Base-by-base conservation (phyloP, 2,329 filamentous ascomycete genomes). In the Davidsoniella neocaledoniae region DNA sequence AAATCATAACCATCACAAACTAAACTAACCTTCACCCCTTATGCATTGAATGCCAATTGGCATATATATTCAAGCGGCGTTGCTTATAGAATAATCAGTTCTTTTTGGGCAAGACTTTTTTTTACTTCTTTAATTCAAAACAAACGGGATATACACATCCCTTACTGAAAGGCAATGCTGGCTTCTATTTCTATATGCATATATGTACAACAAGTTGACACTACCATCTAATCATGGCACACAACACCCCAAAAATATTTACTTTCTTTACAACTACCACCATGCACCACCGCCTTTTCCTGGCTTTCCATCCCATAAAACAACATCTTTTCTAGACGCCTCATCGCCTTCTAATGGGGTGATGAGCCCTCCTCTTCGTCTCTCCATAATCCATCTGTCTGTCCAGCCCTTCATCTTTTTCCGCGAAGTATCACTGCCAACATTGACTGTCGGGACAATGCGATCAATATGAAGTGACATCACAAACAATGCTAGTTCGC, bases 401-500 rank as follows among this genome's bases (percentile, higher is more conserved):
- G 72, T 70, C 79, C 79, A 83, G 2, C 59, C 67, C 64, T 76
- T 80, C 77, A 81, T 81, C 54, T 74, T 68, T 56, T 67, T 69
- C 46, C 77, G 63, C 2, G 70, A 68, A 49, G 66, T 62, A 53
- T 78, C 76, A 58, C 71, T 79, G 1, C 76, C 77, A 1, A 81
- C 74, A 51, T 98, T 96, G 3, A 98, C 91, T 0, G 91, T 98
- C 0, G 91, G 91, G 14, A 98, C 82, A 5, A 98, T 76, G 64
- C 81, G 85, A 55, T 90, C 87, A 56, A 98, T 93, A 51, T 84
- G 70, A 62, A 98, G 62, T 17, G 81, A 77, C 71, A 91, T 91
- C 57, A 90, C 77, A 61, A 98, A 98, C 74, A 96, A 81, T 0
- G 86, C 90, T 60, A 98, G 65, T 68, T 98, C 91, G 39, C 90